Conservation (phyloP, 805 yeast species). For the Candida railenensis region DNA sequence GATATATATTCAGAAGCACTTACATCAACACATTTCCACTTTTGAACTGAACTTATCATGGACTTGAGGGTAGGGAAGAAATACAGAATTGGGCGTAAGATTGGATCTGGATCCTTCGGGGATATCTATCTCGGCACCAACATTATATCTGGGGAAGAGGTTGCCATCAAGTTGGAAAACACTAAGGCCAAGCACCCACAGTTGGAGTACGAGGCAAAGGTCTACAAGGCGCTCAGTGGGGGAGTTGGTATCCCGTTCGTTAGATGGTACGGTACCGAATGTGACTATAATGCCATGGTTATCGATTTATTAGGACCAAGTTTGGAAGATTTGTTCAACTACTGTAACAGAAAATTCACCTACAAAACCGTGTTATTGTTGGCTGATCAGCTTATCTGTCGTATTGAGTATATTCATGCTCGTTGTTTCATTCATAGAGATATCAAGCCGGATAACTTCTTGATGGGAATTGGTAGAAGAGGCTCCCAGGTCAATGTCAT, state of each 20-base stretch:
- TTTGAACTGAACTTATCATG: constrained; percentile 1
- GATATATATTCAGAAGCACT: too few relatives aligned
- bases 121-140: constrained; percentile 93
- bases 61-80: constrained; percentile 92
- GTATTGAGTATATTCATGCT: constrained; percentile 94
- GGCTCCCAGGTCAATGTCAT: constrained; percentile 95
- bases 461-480: constrained; percentile 88
- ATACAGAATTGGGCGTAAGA: constrained; percentile 89
- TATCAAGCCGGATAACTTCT: constrained; percentile 79
- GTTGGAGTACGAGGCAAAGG: constrained; percentile 94
- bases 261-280: constrained; percentile 86
- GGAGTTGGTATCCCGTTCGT: constrained; percentile 97
- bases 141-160: constrained; percentile 94
- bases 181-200: constrained; percentile 94
- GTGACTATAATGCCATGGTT: constrained; percentile 95
- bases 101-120: constrained; percentile 97
- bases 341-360: constrained; percentile 90
- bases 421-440: constrained; percentile 86
- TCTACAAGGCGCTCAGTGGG: constrained; percentile 89
- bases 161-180: constrained; percentile 92
- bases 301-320: constrained; percentile 95
- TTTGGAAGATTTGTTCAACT: constrained; percentile 91
- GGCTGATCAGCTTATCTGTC: constrained; percentile 92
- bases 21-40: background rate
- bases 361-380: constrained; percentile 88